These are phyloP conservation scores for Fusarium odoratissimum DNA, from an alignment of 2,329 filamentous ascomycete genomes.

Conservation along the genomic window DNA sequence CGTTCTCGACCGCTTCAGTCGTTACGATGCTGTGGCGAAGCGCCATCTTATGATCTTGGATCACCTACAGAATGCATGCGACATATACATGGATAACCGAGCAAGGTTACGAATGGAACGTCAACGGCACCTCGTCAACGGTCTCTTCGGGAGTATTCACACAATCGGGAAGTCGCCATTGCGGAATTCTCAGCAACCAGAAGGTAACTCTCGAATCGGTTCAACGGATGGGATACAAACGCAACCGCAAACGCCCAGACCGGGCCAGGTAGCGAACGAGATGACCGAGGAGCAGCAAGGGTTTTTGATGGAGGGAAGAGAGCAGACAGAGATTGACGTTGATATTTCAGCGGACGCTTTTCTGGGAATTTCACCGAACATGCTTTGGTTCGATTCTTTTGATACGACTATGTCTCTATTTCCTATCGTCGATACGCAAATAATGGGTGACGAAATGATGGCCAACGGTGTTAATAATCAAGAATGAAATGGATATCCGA, in stretches of 20 bases:
- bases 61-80: slow-evolving; percentile 40
- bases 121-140: slow-evolving; percentile 39
- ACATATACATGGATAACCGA: slow-evolving; percentile 39
- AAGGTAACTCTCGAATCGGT: not conserved
- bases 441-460: slow-evolving; percentile 16
- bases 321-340: slow-evolving; percentile 18
- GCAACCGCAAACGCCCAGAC: slow-evolving; percentile 1
- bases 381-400: slow-evolving; percentile 45
- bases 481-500: not conserved
- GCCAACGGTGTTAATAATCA: not conserved
- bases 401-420: slow-evolving; percentile 44
- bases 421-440: slow-evolving; percentile 41
- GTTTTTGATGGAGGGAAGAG: not conserved
- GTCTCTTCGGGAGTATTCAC: slow-evolving; percentile 41
- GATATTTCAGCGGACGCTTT: slow-evolving; percentile 32
- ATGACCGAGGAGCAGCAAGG: slow-evolving; percentile 7
- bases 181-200: not conserved
- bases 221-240: not conserved
- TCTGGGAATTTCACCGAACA: slow-evolving; percentile 40
- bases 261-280: not conserved
- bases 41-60: slow-evolving; percentile 41
- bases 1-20: slow-evolving; percentile 41
- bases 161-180: slow-evolving; percentile 30
- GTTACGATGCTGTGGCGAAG: slow-evolving; percentile 36
- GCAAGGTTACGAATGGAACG: slow-evolving; percentile 41